Percentiles rank a stretch among this genome's conserved stretches.
Conservation (phyloP, 75 land plant species). For the Sequoia sempervirens region DNA sequence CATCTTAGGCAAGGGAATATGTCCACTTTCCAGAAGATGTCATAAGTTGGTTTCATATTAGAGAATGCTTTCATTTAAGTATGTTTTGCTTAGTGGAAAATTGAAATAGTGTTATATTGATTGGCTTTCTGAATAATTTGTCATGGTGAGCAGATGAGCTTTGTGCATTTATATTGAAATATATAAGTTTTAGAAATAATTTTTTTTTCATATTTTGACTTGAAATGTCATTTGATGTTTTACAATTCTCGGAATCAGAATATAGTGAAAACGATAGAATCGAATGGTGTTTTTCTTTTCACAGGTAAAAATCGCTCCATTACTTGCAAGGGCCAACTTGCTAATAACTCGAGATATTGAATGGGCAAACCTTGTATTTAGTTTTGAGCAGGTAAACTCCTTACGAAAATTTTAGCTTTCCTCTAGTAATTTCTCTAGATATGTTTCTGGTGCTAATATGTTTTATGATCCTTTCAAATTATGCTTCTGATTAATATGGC, state of each 20-base stretch:
- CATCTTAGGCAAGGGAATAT: neutral
- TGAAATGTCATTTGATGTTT: neutral
- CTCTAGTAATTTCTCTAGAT: neutral
- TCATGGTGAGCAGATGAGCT: neutral
- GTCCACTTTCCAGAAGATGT: neutral
- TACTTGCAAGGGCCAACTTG: constrained; percentile 84
- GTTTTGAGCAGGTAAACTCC: constrained; percentile 84
- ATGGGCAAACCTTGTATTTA: constrained; percentile 93
- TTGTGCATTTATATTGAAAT: neutral
- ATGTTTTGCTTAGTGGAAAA: neutral
- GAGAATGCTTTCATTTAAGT: neutral
- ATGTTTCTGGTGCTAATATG: neutral
- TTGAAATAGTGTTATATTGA: neutral
- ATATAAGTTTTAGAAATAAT: neutral
- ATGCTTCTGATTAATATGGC: neutral
- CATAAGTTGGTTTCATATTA: neutral
- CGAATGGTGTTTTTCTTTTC: neutral
- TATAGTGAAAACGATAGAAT: neutral
- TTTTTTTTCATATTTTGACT: neutral
- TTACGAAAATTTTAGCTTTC: neutral
- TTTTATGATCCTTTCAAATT: neutral
- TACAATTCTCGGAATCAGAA: neutral
- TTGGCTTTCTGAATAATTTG: neutral
- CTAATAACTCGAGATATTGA: constrained; percentile 88
- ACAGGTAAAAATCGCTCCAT: constrained; percentile 69